Percentiles rank a stretch among this genome's conserved stretches.
Evolutionary conservation across 106 monocot genomes (phyloP).

Genomic region (Dendrobium huoshanense): DNA sequence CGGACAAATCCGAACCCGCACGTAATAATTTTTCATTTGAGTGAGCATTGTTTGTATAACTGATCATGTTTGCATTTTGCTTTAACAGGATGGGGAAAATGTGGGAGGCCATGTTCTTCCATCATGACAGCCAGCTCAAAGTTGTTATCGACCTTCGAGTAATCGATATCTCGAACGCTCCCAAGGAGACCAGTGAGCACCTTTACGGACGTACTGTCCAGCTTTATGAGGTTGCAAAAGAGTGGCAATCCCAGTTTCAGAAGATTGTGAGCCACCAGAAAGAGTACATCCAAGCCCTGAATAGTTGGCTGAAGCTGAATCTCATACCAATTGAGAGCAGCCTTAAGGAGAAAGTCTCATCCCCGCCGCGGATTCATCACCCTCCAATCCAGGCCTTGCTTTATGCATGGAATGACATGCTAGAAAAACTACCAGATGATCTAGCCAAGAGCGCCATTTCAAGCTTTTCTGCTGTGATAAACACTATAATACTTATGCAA

Average conservation of each 20-base stretch:
- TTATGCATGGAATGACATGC: conserved; percentile 67
- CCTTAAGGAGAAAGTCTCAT: conserved; percentile 86
- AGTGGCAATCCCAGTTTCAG: conserved; percentile 67
- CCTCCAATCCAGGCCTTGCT: conserved; percentile 57
- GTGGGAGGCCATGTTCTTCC: conserved; percentile 71
- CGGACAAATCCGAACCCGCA: too few species aligned
- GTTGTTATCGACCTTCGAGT: conserved; percentile 42
- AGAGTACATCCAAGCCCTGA: conserved; percentile 69
- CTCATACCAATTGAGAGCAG: conserved; percentile 83
- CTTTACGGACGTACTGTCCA: conserved; percentile 55
- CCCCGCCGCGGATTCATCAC: conserved; percentile 34
- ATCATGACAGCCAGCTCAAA: conserved; percentile 63
- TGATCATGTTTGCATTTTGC: not conserved
- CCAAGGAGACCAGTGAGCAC: conserved; percentile 53
- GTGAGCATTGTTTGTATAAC: not conserved
- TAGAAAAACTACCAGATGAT: conserved; percentile 69
- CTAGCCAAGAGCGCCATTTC: conserved; percentile 50
- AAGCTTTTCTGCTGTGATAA: conserved; percentile 61
- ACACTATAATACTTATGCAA: conserved; percentile 51
- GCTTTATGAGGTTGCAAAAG: conserved; percentile 33
- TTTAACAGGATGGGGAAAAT: conserved; percentile 74
- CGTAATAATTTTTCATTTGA: too few species aligned
- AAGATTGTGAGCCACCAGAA: conserved; percentile 67
- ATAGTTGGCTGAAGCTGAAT: conserved; percentile 72
- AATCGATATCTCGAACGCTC: conserved; percentile 42